phyloP scores from a whole-genome alignment of 2,329 filamentous ascomycete species.

The Trichophyton simii region DNA sequence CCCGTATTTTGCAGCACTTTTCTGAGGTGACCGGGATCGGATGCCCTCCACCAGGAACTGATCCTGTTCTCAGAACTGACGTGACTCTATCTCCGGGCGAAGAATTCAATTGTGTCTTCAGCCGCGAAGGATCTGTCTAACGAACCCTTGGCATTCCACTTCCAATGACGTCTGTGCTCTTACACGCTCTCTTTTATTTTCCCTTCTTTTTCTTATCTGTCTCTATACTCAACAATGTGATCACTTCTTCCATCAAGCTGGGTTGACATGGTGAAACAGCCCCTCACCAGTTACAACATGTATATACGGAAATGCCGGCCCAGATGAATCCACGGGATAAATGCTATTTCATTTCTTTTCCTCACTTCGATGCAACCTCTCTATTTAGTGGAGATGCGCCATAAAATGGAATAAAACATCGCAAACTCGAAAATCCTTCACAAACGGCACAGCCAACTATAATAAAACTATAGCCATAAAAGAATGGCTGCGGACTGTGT shows the following conservation, averaged over 20 bases:
- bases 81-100: constrained; percentile 28
- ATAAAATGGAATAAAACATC: not conserved
- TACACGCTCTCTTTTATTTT: not conserved
- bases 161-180: not conserved
- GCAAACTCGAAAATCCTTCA: not conserved
- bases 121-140: not conserved
- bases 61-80: constrained; percentile 27
- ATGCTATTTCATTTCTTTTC: not conserved
- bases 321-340: not conserved
- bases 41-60: constrained; percentile 21
- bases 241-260: not conserved
- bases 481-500: not conserved
- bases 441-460: not conserved
- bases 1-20: constrained; percentile 33
- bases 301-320: not conserved
- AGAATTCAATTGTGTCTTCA: constrained; percentile 30
- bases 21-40: constrained; percentile 26
- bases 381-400: not conserved
- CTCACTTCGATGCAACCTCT: not conserved
- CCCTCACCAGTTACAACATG: not conserved
- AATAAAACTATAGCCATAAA: not conserved
- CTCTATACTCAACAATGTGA: not conserved
- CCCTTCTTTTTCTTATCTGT: not conserved
- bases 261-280: not conserved
- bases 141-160: not conserved